phyloP scores from a whole-genome alignment of 106 monocot species.

The Apostasia ramifera region DNA sequence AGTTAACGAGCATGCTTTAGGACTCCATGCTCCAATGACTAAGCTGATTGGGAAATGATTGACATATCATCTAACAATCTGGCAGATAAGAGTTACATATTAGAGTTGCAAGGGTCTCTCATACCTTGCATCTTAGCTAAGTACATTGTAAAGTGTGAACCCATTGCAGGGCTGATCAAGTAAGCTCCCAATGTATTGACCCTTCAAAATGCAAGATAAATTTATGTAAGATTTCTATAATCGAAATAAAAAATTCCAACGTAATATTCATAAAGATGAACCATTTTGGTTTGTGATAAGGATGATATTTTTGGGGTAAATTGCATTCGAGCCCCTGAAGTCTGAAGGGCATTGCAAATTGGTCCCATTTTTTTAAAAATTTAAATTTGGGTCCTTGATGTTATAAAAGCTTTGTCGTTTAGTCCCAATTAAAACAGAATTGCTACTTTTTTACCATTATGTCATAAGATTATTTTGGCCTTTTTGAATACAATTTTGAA shows the following conservation, averaged over 20 bases:
- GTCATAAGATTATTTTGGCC: too few species aligned
- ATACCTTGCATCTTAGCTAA: constrained; percentile 88
- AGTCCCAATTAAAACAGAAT: too few species aligned
- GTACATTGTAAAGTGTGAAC: constrained; percentile 89
- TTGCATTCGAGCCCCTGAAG: too few species aligned
- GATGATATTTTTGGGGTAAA: neutral
- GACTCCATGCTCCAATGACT: neutral
- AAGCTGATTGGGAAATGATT: neutral
- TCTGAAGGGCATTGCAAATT: too few species aligned
- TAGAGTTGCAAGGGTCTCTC: neutral
- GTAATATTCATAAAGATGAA: neutral
- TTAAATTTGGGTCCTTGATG: too few species aligned
- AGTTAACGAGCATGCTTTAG: neutral
- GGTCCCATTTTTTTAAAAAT: too few species aligned
- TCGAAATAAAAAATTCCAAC: neutral
- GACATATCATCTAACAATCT: neutral
- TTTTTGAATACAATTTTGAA: too few species aligned
- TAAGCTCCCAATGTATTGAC: constrained; percentile 79
- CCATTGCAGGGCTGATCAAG: constrained; percentile 82
- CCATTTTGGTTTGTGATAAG: neutral
- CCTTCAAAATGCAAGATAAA: constrained; percentile 29
- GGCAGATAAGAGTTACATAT: neutral
- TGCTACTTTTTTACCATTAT: too few species aligned
- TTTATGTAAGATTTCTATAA: neutral
- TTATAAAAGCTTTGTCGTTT: too few species aligned